phyloP scores from a whole-genome alignment of 805 yeast genomes.

The Zygotorulaspora florentina region DNA sequence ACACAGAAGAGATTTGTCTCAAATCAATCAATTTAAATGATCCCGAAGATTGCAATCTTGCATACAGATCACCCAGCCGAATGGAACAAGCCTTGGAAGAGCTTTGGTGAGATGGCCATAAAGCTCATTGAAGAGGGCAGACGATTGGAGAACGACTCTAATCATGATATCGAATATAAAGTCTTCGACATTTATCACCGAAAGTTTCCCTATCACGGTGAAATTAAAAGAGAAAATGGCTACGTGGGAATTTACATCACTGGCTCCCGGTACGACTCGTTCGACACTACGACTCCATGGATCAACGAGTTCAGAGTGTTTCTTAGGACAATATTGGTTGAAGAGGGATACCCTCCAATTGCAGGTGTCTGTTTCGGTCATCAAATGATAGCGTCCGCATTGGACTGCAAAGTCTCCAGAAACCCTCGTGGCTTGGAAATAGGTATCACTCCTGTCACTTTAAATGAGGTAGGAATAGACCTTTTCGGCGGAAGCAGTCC shows the following conservation, averaged over 20 bases:
- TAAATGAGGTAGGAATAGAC: slow-evolving; percentile 38
- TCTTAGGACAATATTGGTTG: slow-evolving; percentile 21
- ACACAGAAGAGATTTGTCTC: too few species aligned
- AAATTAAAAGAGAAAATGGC: slow-evolving; percentile 11
- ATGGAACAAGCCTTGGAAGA: slow-evolving; percentile 26
- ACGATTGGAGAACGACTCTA: slow-evolving; percentile 2
- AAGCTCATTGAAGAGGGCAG: slow-evolving; percentile 18
- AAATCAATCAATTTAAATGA: background rate
- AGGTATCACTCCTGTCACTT: slow-evolving; percentile 49
- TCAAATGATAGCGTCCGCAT: slow-evolving; percentile 64
- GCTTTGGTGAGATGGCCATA: slow-evolving; percentile 27
- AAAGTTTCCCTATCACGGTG: slow-evolving; percentile 26
- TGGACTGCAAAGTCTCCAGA: slow-evolving; percentile 56
- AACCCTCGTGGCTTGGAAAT: slow-evolving; percentile 71
- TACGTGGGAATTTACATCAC: slow-evolving; percentile 42
- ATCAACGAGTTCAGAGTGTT: slow-evolving; percentile 38
- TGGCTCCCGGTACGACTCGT: slow-evolving; percentile 47
- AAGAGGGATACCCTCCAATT: slow-evolving; percentile 39
- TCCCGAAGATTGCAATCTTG: slow-evolving; percentile 27
- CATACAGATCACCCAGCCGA: slow-evolving; percentile 25
- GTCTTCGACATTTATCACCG: slow-evolving; percentile 17
- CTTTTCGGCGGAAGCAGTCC: slow-evolving; percentile 19
- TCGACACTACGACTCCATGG: slow-evolving; percentile 40
- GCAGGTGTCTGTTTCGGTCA: slow-evolving; percentile 87
- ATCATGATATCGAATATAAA: slow-evolving; percentile 18